Evolutionary conservation across 1,139 yeast genomes (phyloP), one percentile per base, ranked within the genome.

Genomic region (Candida gigantensis): DNA sequence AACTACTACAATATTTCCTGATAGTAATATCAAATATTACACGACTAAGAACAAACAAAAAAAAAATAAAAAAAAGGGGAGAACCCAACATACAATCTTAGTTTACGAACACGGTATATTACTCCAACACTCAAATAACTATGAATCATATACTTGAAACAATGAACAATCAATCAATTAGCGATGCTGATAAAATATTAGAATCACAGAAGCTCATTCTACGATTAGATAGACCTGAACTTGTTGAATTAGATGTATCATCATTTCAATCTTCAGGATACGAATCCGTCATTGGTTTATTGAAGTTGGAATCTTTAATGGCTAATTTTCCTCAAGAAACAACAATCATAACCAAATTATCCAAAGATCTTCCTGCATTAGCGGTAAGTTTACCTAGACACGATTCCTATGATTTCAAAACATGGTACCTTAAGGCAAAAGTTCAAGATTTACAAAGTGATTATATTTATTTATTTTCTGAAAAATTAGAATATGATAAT

Each of bases 381-480:
- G n/a, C n/a, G n/a, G n/a, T n/a, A n/a, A n/a, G n/a, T n/a, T n/a
- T n/a, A n/a, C n/a, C n/a, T n/a, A n/a, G n/a, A n/a, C n/a, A n/a
- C n/a, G n/a, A n/a, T n/a, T n/a, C n/a, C n/a, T n/a, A n/a, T n/a
- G n/a, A n/a, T n/a, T n/a, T n/a, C n/a, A n/a, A n/a, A n/a, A n/a
- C n/a, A n/a, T n/a, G n/a, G n/a, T 42, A 24, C 23, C 28, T 51
- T 10, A 52, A 45, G 29, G 40, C 49, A 13, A 51, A 42, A 16
- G 37, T 41, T 16, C 41, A 42, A 21, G 60, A 55, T 36, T 45
- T 68, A 27, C 41, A 44, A 30, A 52, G 64, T 3, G 74, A 69
- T 45, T 63, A 51, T 44, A 62, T 58, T 39, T 56, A 51, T 34
- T 42, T 67, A n/a, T 41, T 57, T n/a, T n/a, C n/a, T 3, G 46